These are phyloP conservation scores for Penicillium flavigenum DNA, from an alignment of 495 filamentous ascomycete species.

Conservation along the genomic window DNA sequence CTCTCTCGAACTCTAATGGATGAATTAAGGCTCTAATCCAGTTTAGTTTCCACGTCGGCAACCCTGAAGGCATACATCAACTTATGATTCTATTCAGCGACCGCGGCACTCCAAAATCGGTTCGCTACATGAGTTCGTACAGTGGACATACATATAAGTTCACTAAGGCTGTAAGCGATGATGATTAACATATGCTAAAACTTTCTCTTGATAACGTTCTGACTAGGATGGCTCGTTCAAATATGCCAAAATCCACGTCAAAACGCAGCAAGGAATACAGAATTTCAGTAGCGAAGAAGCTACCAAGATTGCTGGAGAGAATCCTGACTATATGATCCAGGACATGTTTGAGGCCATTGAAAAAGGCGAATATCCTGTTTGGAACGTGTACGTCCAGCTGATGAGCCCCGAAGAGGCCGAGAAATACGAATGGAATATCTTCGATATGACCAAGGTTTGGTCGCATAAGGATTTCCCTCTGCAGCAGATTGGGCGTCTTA, in stretches of 20 bases:
- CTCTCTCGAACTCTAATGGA: constrained; percentile 15
- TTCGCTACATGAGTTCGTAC: constrained; percentile 64
- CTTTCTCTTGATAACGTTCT: constrained; percentile 3
- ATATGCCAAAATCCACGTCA: constrained; percentile 66
- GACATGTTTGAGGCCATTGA: constrained; percentile 41
- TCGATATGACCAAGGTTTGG: constrained; percentile 45
- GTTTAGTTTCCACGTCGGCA: constrained; percentile 52
- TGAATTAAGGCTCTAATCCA: constrained; percentile 32
- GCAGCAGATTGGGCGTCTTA: constrained; percentile 36
- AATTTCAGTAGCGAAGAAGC: constrained; percentile 60
- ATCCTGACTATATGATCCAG: constrained; percentile 39
- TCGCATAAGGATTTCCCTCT: constrained; percentile 39
- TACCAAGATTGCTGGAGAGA: constrained; percentile 49
- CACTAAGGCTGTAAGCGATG: constrained; percentile 51
- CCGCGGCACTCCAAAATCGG: constrained; percentile 60
- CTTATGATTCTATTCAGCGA: constrained; percentile 66
- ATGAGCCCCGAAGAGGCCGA: constrained; percentile 44
- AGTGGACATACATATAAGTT: constrained; percentile 68
- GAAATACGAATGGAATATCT: constrained; percentile 38
- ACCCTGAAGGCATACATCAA: constrained; percentile 63
- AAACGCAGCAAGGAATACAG: constrained; percentile 62
- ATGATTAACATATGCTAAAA: constrained; percentile 5
- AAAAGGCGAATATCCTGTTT: constrained; percentile 38
- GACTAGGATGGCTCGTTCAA: constrained; percentile 55
- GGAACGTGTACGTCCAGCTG: constrained; percentile 50